phyloP scores from a whole-genome alignment of 2,329 filamentous ascomycete species.

The Cladosporium sp. region DNA sequence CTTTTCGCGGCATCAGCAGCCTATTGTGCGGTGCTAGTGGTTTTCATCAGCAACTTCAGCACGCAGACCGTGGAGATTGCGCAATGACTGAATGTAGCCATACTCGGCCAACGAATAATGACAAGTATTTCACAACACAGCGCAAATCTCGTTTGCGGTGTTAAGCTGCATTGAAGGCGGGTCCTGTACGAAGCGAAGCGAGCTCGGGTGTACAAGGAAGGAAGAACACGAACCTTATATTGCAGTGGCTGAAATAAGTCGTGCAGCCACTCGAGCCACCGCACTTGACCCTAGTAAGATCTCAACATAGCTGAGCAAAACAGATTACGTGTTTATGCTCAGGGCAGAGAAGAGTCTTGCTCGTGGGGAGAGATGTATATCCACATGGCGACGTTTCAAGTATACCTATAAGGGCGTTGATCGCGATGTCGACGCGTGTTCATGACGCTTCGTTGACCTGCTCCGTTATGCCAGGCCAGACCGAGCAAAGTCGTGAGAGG shows the following conservation, averaged over 20 bases:
- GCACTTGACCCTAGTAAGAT: not conserved
- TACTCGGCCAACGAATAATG: not conserved
- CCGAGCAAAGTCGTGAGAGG: no score
- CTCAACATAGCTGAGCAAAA: not conserved
- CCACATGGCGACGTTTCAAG: not conserved
- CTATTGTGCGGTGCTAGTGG: slow-evolving; percentile 31
- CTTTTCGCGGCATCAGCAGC: slow-evolving; percentile 32
- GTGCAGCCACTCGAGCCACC: not conserved
- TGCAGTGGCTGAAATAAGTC: slow-evolving; percentile 2
- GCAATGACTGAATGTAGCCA: not conserved
- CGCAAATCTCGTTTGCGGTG: not conserved
- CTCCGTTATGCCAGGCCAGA: not conserved
- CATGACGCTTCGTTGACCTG: not conserved
- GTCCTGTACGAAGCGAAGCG: slow-evolving; percentile 6
- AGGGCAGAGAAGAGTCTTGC: not conserved
- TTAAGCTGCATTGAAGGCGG: not conserved
- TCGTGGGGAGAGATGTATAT: not conserved
- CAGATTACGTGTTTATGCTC: not conserved
- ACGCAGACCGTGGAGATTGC: slow-evolving; percentile 13
- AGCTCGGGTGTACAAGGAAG: not conserved
- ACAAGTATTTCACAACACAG: not conserved
- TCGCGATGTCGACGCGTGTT: not conserved
- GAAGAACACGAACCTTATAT: slow-evolving; percentile 5
- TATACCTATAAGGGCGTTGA: not conserved
- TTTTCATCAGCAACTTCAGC: slow-evolving; percentile 30